Base-by-base conservation (phyloP, 345 rosid genomes). In the Hibiscus trionum region DNA sequence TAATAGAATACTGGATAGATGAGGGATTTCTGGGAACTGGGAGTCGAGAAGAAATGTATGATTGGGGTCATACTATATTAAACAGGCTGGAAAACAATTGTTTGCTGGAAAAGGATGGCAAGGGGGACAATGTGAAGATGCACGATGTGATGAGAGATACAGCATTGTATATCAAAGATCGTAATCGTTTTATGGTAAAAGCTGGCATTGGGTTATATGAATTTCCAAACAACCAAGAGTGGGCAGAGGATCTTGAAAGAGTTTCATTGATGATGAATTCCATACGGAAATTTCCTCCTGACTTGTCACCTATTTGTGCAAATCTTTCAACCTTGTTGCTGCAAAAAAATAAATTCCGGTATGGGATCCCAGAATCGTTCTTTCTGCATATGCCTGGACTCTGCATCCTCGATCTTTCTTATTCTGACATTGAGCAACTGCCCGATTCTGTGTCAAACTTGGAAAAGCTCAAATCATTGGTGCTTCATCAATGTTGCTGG, bases 101-200 rank as follows among this genome's bases (percentile, higher is more conserved):
- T 16, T 50, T 78, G 66, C 31, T 84, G 55, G 78, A 81, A 62
- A 10, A 11, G 0, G 29, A 0, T 16, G 8, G 0, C n/a, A 33
- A 12, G 5, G 61, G n/a, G 15, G 21, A 15, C 14, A 3, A 15
- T 1, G 44, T 76, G 15, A 70, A 61, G 78, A 78, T 81, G 82
- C 76, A 78, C n/a, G 73, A 75, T 49, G 35, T 81, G 50, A 29
- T 73, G 4, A 61, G 80, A 21, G 82, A 71, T 6, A 61, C 69
- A 73, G 80, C 80, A 21, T 33, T 78, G 33, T 69, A 61, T 16
- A 73, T 74, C 47, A 59, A 62, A 2, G 7, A 24, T 19, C 15
- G 37, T 8, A 0, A 9, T 16, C 42, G 21, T 26, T 37, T 35
- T 12, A 47, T 82, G 74, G 78, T 73, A 56, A 64, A 78, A 71